A percentile compares a stretch with the other conserved stretches of the same genome.
These are phyloP conservation scores for Turritis glabra DNA, from an alignment of 345 rosid species.

Conservation along the genomic window DNA sequence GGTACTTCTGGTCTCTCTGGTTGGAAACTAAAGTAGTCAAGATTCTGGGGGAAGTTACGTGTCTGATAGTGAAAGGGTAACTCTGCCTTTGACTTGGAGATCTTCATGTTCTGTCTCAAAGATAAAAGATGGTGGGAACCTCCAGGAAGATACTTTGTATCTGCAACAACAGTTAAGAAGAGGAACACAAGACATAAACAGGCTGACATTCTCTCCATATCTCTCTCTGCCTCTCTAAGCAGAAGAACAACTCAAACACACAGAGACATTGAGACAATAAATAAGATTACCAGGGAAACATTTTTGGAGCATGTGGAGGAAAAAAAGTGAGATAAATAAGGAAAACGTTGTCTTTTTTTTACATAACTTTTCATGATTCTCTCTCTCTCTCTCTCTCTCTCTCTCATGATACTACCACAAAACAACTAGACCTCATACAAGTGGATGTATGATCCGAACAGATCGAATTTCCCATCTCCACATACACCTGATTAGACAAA, in stretches of 20 bases:
- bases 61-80: conserved; percentile 36
- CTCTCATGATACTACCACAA: conserved; percentile 27
- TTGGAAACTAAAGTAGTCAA: conserved; percentile 71
- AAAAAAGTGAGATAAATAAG: conserved; percentile 3
- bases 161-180: conserved; percentile 27
- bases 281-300: conserved; percentile 21
- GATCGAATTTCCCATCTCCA: not conserved
- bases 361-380: conserved; percentile 14
- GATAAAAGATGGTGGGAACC: conserved; percentile 35
- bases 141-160: conserved; percentile 28
- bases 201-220: conserved; percentile 11
- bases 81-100: conserved; percentile 36
- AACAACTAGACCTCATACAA: not conserved
- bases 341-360: conserved; percentile 11
- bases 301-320: conserved; percentile 16
- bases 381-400: conserved; percentile 8
- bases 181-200: conserved; percentile 17
- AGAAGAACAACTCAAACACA: conserved; percentile 13
- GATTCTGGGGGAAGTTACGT: conserved; percentile 62
- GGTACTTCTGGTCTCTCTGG: conserved; percentile 70
- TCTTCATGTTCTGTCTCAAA: conserved; percentile 24
- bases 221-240: conserved; percentile 8
- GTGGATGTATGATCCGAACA: not conserved
- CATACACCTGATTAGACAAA: not conserved
- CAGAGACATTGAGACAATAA: not conserved